Conservation (phyloP, 306 rosid genomes). For the Parietaria judaica region DNA sequence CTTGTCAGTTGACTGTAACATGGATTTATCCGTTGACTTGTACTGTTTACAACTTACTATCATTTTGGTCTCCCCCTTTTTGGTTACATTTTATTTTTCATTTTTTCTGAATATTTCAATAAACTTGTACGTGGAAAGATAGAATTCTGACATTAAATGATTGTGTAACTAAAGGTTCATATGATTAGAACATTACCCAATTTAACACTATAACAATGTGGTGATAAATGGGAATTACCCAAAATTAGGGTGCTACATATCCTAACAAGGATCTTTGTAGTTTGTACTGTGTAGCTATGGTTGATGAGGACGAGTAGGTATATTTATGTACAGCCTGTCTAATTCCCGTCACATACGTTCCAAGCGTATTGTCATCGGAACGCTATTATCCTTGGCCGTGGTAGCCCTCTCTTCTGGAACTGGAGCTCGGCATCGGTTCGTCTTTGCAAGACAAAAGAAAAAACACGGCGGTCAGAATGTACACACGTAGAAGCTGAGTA, state of each 20-base stretch:
- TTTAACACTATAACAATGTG: neutral
- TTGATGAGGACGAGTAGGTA: conserved; percentile 15
- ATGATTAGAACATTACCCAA: conserved; percentile 7
- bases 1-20: too few relatives aligned
- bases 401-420: conserved; percentile 34
- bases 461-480: too few relatives aligned
- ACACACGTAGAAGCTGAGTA: too few relatives aligned
- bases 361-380: conserved; percentile 20
- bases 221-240: conserved; percentile 10
- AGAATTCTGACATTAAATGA: too few relatives aligned
- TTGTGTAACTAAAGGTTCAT: too few relatives aligned
- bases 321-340: conserved; percentile 38
- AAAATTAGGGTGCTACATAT: conserved; percentile 15
- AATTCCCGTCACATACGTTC: conserved; percentile 13
- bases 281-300: conserved; percentile 25
- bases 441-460: conserved; percentile 16
- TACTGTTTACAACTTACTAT: too few relatives aligned
- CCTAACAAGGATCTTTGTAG: conserved; percentile 13
- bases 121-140: conserved; percentile 1
- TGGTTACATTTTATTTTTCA: too few relatives aligned
- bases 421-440: conserved; percentile 41
- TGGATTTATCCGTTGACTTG: too few relatives aligned
- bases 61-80: too few relatives aligned
- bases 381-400: conserved; percentile 20
- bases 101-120: too few relatives aligned